These are phyloP conservation scores for Phoma sp. DNA, from an alignment of 2,329 filamentous ascomycete genomes.

Conservation along the genomic window DNA sequence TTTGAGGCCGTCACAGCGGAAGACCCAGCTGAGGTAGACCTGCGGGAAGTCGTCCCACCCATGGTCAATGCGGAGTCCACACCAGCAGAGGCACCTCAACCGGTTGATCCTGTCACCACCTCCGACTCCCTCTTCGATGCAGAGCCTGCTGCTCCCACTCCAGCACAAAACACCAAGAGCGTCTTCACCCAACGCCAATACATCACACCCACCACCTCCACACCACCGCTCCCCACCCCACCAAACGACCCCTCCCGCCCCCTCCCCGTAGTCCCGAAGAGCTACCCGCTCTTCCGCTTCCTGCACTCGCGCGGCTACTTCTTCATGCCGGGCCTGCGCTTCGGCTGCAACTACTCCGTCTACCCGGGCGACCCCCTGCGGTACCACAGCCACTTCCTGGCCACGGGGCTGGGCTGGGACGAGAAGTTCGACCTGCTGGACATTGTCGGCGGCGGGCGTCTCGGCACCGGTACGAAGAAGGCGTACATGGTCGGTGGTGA, in stretches of 20 bases:
- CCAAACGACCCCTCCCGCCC: constrained; percentile 22
- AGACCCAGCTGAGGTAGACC: constrained; percentile 1
- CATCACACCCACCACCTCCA: constrained; percentile 56
- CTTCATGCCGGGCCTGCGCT: constrained; percentile 88
- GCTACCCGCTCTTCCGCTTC: constrained; percentile 78
- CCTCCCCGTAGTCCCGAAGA: constrained; percentile 46
- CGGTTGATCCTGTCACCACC: background rate
- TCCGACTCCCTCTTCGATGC: constrained; percentile 38
- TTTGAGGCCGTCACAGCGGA: constrained; percentile 3
- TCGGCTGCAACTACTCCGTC: constrained; percentile 91
- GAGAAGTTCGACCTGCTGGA: constrained; percentile 84
- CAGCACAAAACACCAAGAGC: constrained; percentile 18
- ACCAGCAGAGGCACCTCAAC: background rate
- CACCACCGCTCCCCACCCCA: constrained; percentile 41
- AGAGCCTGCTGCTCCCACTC: constrained; percentile 11
- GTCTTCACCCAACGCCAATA: constrained; percentile 35
- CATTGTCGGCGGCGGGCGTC: constrained; percentile 80
- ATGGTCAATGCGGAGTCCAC: background rate
- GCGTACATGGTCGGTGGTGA: constrained; percentile 84
- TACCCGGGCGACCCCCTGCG: constrained; percentile 94
- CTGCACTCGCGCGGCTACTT: constrained; percentile 82
- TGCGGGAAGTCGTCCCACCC: background rate
- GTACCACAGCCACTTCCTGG: constrained; percentile 94
- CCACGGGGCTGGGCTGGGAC: constrained; percentile 84
- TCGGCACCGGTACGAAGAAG: constrained; percentile 97